Evolutionary conservation across 108 stramenopile genomes (phyloP).

Genomic region (Nannochloropsis salina): DNA sequence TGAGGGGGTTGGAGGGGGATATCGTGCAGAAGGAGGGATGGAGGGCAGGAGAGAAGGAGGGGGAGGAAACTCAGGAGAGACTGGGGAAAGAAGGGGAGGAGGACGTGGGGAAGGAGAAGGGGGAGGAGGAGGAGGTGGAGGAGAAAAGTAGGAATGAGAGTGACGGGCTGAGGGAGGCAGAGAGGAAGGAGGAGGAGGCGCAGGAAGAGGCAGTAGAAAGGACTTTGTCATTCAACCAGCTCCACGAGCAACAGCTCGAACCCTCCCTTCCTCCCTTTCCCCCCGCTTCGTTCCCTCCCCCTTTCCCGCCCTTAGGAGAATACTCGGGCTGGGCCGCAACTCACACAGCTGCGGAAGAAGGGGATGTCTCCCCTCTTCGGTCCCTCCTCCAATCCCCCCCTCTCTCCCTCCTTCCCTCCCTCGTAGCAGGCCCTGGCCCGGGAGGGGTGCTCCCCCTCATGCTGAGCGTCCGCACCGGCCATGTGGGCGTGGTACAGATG

Average conservation of each 20-base stretch:
- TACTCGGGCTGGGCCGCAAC: not conserved
- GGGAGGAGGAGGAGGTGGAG: too few relatives aligned
- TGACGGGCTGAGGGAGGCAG: not conserved
- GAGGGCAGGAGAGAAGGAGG: not conserved
- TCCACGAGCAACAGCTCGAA: not conserved
- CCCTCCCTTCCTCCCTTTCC: not conserved
- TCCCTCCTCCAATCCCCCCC: not conserved
- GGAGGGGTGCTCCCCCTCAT: too few relatives aligned
- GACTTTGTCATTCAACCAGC: not conserved
- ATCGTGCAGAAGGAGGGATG: not conserved
- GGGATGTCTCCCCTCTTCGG: not conserved
- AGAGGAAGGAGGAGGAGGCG: not conserved
- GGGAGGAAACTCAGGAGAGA: not conserved
- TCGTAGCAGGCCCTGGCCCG: too few relatives aligned
- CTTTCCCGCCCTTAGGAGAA: too few relatives aligned
- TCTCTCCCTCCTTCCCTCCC: too few relatives aligned
- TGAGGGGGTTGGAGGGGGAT: not conserved
- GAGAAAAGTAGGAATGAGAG: too few relatives aligned
- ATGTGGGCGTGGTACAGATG: not conserved
- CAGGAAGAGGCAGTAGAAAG: not conserved
- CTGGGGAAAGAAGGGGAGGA: not conserved
- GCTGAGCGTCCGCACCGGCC: not conserved
- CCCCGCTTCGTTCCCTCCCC: constrained; percentile 16
- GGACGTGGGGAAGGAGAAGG: not conserved
- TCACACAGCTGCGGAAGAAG: not conserved